Conservation (phyloP, 148 eudicot species). For the Chenopodium album region DNA sequence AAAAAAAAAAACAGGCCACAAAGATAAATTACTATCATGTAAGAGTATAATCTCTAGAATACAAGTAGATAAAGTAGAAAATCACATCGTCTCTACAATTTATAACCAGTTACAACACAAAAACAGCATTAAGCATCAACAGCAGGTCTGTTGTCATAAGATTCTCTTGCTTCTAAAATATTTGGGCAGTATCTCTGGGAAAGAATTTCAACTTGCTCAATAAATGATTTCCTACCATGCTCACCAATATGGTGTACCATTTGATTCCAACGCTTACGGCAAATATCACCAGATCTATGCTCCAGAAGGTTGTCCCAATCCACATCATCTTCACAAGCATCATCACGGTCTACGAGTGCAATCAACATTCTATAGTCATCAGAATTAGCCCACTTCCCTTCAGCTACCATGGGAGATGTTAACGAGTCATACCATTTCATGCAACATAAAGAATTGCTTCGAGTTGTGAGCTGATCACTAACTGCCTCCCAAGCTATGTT, state of each 20-base stretch:
- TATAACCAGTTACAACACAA: not conserved
- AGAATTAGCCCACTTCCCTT: slow-evolving; percentile 35
- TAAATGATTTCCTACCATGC: slow-evolving; percentile 28
- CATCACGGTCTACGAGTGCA: slow-evolving; percentile 34
- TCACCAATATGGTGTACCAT: slow-evolving; percentile 40
- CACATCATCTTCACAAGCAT: slow-evolving; percentile 41
- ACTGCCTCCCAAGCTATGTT: slow-evolving; percentile 42
- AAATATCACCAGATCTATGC: slow-evolving; percentile 39
- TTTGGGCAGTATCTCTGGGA: slow-evolving; percentile 37
- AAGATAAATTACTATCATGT: not conserved
- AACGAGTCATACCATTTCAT: slow-evolving; percentile 35
- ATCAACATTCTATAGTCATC: slow-evolving; percentile 45
- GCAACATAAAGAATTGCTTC: slow-evolving; percentile 29
- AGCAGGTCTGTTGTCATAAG: slow-evolving; percentile 27
- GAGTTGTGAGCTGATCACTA: slow-evolving; percentile 26
- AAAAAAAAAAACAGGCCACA: not conserved
- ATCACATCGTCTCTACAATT: not conserved
- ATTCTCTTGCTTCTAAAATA: slow-evolving; percentile 33
- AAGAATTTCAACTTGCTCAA: slow-evolving; percentile 42
- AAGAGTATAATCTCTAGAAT: not conserved
- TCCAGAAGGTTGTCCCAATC: slow-evolving; percentile 42
- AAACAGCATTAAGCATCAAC: slow-evolving; percentile 25
- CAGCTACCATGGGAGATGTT: slow-evolving; percentile 37
- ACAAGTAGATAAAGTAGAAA: not conserved
- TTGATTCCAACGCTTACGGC: slow-evolving; percentile 39